These are phyloP conservation scores for Apiospora sp. DNA, from an alignment of 2,329 filamentous ascomycete species.

Conservation along the genomic window DNA sequence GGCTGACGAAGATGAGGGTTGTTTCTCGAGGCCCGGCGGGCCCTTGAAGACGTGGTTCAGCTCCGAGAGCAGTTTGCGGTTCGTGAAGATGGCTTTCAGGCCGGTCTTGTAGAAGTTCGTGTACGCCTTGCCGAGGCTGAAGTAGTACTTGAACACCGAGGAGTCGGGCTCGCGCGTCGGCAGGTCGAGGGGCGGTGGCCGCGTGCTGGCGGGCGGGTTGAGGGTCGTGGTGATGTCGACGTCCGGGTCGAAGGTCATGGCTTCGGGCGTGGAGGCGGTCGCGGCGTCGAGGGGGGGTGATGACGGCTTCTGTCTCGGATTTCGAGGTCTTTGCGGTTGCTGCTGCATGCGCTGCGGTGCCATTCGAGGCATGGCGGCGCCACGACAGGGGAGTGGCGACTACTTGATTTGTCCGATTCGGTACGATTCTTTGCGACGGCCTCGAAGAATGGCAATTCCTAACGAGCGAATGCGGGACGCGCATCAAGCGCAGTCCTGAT, in stretches of 20 bases:
- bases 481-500: constrained; percentile 28
- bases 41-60: constrained; percentile 45
- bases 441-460: constrained; percentile 5
- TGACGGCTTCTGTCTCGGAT: constrained; percentile 23
- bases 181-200: constrained; percentile 72
- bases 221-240: constrained; percentile 48
- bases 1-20: neutral
- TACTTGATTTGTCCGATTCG: neutral
- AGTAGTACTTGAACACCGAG: constrained; percentile 60
- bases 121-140: constrained; percentile 76
- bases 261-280: constrained; percentile 16
- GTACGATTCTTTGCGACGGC: neutral
- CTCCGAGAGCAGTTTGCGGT: constrained; percentile 62
- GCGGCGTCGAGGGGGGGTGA: constrained; percentile 28
- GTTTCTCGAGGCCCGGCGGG: constrained; percentile 30
- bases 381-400: neutral
- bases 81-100: constrained; percentile 75
- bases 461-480: constrained; percentile 23
- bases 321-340: constrained; percentile 10
- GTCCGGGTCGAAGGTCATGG: constrained; percentile 16
- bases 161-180: constrained; percentile 61
- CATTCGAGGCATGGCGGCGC: constrained; percentile 18
- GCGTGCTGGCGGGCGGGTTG: constrained; percentile 78
- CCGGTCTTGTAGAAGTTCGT: constrained; percentile 88
- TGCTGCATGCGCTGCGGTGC: neutral